Base-by-base conservation (phyloP, 768 basidiomycete species). In the Xerocomellus intermedius region DNA sequence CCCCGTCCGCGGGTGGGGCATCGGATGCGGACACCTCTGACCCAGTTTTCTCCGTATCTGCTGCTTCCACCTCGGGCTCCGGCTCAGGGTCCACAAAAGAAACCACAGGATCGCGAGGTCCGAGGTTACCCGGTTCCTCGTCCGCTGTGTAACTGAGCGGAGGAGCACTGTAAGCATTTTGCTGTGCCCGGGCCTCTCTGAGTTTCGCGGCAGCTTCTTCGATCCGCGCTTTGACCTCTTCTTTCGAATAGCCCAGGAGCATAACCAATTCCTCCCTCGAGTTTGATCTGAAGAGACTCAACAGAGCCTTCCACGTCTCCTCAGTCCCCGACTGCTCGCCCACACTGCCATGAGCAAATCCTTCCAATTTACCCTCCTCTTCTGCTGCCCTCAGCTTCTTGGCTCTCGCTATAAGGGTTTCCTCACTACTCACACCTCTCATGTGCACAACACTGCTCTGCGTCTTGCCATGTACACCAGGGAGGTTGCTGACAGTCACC, bases 191-290 rank as follows among this genome's bases (percentile, higher is more conserved):
- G 1, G 76, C 61, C 14, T 75, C 75, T 62, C 86, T 87, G 60
- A 94, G 75, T 48, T 83, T 87, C 43, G 87, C 83, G 42, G 95
- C 82, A 12, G 94, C 93, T 58, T 91, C 87, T 10, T 84, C 83
- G 17, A 98, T 91, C 57, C 86, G 87, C 5, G 77, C 73, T 2
- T 84, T 84, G 17, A 97, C 82, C 59, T 95, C 92, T 10, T 80
- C 82, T 71, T 96, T 95, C 4, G 93, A 95, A 71, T 95, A 98
- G 0, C 95, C 96, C 14, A 99, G 80, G 1, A 98, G 73, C 2
- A 87, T 87, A 46, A 98, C 87, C 6, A 98, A 78, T 71, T 98
- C 94, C 26, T 95, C 91, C 50, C 93, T 77, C 9, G 93, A 94
- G 68, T 95, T 83, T 0, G 93, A 86, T 60, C 84, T 84, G 82